Evolutionary conservation across 768 basidiomycete genomes (phyloP).

Genomic region (Boletus sensibilis): DNA sequence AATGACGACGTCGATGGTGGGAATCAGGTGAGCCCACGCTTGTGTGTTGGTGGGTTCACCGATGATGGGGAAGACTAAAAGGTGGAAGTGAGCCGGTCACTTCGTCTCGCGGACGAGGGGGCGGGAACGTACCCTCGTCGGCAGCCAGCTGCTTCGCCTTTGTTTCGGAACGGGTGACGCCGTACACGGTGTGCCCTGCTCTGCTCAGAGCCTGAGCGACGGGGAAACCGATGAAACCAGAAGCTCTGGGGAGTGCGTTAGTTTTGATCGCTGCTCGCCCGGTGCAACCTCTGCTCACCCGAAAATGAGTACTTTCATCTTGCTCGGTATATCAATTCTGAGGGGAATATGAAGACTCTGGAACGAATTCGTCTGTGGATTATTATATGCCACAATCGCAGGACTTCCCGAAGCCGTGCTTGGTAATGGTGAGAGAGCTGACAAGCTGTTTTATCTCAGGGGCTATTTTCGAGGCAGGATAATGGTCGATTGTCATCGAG

Average conservation of each 20-base stretch:
- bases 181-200: conserved; percentile 37
- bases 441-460: background rate
- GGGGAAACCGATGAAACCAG: conserved; percentile 33
- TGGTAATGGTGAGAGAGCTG: background rate
- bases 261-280: background rate
- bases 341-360: background rate
- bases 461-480: too few species aligned
- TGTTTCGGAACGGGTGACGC: conserved; percentile 29
- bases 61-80: conserved; percentile 26
- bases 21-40: conserved; percentile 18
- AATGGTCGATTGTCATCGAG: too few species aligned
- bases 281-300: conserved; percentile 10
- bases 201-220: conserved; percentile 34
- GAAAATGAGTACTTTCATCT: conserved; percentile 19
- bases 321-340: background rate
- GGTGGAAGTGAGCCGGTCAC: background rate
- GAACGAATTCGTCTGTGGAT: too few species aligned
- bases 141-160: conserved; percentile 25
- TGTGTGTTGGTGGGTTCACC: conserved; percentile 14
- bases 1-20: conserved; percentile 22
- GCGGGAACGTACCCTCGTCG: conserved; percentile 26
- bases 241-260: conserved; percentile 21
- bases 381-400: background rate
- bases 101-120: background rate
- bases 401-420: background rate